Conservation (phyloP, 306 rosid genomes). For the Vigna reflexopilosa region DNA sequence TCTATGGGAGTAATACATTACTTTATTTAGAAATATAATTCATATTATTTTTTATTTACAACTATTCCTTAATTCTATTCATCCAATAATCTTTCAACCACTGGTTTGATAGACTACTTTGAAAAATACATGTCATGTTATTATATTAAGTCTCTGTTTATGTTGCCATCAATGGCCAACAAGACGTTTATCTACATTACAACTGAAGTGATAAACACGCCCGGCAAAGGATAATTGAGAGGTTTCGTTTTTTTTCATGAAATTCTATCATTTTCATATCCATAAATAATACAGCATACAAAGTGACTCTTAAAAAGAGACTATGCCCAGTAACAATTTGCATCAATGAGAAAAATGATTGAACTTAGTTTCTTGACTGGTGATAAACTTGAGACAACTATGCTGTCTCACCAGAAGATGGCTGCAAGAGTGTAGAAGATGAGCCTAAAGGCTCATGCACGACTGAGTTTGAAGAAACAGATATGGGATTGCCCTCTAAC, state of each 20-base stretch:
- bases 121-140: not conserved
- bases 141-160: conserved; percentile 12
- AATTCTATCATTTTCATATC: conserved; percentile 32
- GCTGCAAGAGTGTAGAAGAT: conserved; percentile 75
- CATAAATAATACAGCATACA: conserved; percentile 25
- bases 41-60: not conserved
- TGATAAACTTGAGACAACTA: conserved; percentile 32
- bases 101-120: not conserved
- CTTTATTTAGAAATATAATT: too few relatives aligned
- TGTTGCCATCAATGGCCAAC: conserved; percentile 23
- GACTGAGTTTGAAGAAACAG: conserved; percentile 80
- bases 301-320: conserved; percentile 37
- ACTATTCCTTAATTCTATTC: conserved; percentile 27
- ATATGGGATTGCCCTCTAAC: conserved; percentile 74
- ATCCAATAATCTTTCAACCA: conserved; percentile 8
- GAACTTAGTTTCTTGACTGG: conserved; percentile 26
- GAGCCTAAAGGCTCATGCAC: conserved; percentile 87
- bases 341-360: conserved; percentile 39
- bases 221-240: conserved; percentile 18
- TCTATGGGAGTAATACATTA: too few relatives aligned
- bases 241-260: not conserved
- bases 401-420: conserved; percentile 52
- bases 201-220: conserved; percentile 34
- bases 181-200: conserved; percentile 4
- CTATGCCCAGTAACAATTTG: conserved; percentile 30